phyloP scores from a whole-genome alignment of 1,284 basidiomycete species.

The Marasmius fiardii region DNA sequence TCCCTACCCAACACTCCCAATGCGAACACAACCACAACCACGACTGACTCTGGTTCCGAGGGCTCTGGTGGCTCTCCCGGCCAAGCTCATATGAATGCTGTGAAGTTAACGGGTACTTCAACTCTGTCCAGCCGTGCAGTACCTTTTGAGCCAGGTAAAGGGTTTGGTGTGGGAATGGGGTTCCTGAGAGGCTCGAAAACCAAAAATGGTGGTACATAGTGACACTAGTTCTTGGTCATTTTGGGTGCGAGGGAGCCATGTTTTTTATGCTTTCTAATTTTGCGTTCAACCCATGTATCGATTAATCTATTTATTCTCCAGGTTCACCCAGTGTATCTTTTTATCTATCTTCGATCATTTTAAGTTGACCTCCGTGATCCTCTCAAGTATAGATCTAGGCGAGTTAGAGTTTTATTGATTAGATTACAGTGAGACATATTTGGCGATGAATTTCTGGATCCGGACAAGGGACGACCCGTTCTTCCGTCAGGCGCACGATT shows the following conservation, averaged over 20 bases:
- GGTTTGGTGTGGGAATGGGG: neutral
- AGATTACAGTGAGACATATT: no score
- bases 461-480: no score
- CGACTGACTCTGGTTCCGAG: constrained; percentile 12
- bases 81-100: constrained; percentile 9
- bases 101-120: constrained; percentile 23
- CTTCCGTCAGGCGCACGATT: no score
- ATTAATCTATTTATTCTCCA: no score
- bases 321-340: no score
- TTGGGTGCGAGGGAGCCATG: neutral
- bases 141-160: constrained; percentile 45
- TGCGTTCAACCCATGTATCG: no score
- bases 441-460: no score
- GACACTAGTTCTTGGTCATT: neutral
- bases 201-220: neutral
- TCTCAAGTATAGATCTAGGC: no score
- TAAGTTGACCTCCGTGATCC: no score
- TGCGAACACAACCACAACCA: neutral
- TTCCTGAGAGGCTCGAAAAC: neutral
- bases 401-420: no score
- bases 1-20: neutral
- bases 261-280: no score
- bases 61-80: constrained; percentile 12
- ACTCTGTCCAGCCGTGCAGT: constrained; percentile 48
- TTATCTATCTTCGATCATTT: no score